Evolutionary conservation across 83 land plant genomes (phyloP).

Genomic region (Diphasiastrum complanatum): DNA sequence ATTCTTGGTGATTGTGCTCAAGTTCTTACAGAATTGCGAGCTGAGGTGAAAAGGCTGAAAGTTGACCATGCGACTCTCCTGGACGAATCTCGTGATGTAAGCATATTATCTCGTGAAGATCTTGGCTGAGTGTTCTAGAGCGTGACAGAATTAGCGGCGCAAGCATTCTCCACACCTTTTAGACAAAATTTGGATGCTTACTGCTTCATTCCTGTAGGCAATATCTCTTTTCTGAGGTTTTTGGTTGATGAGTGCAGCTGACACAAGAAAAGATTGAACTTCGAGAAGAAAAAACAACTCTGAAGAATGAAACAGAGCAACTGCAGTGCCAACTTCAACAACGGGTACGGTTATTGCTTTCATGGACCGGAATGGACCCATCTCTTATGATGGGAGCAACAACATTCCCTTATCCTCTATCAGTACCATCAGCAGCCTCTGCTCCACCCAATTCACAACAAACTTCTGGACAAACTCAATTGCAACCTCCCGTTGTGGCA

Average conservation of each 20-base stretch:
- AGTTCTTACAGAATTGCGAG: conserved; percentile 31
- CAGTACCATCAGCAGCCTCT: conserved; percentile 26
- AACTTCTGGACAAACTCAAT: not conserved
- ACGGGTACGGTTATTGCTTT: conserved; percentile 23
- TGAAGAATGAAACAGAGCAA: conserved; percentile 37
- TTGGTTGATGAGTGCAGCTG: conserved; percentile 17
- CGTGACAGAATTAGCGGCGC: too few species aligned
- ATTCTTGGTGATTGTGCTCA: conserved; percentile 40
- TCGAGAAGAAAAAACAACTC: conserved; percentile 27
- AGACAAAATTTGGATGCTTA: too few species aligned
- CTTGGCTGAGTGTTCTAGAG: too few species aligned
- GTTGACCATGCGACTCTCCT: conserved; percentile 32
- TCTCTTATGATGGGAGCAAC: conserved; percentile 21
- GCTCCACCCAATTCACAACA: conserved; percentile 6
- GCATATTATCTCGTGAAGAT: not conserved
- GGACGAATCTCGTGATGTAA: conserved; percentile 37
- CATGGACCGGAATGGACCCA: conserved; percentile 33
- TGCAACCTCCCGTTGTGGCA: conserved; percentile 14
- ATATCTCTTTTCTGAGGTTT: not conserved
- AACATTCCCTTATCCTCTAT: conserved; percentile 26
- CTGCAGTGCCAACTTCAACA: conserved; percentile 31
- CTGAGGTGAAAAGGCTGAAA: conserved; percentile 33
- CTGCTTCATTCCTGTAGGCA: too few species aligned
- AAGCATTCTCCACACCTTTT: too few species aligned
- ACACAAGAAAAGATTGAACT: conserved; percentile 36